Base-by-base conservation (phyloP, 208 protist species). In the Leishmania major region DNA sequence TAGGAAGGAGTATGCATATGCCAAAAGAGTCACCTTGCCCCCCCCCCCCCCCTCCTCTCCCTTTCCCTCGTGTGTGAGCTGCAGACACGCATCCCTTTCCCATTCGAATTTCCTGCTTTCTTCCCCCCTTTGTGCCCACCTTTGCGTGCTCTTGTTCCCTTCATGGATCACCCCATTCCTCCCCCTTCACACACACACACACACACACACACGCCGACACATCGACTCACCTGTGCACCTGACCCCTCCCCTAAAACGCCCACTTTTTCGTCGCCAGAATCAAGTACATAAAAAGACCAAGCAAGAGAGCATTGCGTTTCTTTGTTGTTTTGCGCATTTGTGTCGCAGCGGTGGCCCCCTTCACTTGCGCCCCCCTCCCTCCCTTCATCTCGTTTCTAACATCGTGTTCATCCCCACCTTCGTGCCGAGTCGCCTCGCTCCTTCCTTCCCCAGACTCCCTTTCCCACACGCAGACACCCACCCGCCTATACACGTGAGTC, bases 301-400 rank as follows among this genome's bases (percentile, higher is more conserved):
- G 0, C 31, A 2, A 22, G 25, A 25, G 3, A 6, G 13, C 28
- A 11, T 62, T 1, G 5, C 7, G 0, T 31, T 62, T 62, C 28
- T 62, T 62, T 31, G 28, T 6, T 15, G 57, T 31, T 62, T 62
- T 62, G 25, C 4, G 57, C 25, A 62, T 31, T 31, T 62, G 25
- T 31, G 25, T 62, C 57, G 57, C 4, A n/a, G 25, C 57, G 8
- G 5, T 81, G 51, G 3, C 53, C 81, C 37, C 55, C 49, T 74
- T 75, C 75, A 28, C 11, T 70, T 75, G 45, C 78, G 25, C 73
- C 78, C 72, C 35, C 28, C 35, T 17, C 22, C 22, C 37, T 49
- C 0, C 45, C 35, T 74, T 19, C 35, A 37, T 74, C 69, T 45
- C 49, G 43, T 35, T 75, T 57, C 31, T 22, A 40, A 43, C 4